Evolutionary conservation across 1,284 basidiomycete species (phyloP).

Genomic region (Trichosporon inkin): DNA sequence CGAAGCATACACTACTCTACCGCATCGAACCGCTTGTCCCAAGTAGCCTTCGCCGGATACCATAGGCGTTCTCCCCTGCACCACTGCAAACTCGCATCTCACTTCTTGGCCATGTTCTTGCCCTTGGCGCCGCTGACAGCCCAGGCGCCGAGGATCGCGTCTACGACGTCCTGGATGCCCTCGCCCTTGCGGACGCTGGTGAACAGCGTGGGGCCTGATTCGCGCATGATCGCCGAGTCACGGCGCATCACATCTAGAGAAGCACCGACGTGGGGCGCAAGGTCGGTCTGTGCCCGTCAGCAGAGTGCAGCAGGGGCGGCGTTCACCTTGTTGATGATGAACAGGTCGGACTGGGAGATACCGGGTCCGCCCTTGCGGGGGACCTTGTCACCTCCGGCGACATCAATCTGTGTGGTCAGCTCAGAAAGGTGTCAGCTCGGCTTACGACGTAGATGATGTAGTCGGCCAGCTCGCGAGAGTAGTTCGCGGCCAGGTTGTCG

Average conservation of each 20-base stretch:
- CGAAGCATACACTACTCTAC: too few relatives aligned
- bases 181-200: constrained; percentile 74
- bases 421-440: not conserved
- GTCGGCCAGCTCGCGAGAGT: constrained; percentile 91
- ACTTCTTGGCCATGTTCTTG: constrained; percentile 28
- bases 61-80: too few relatives aligned
- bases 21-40: too few relatives aligned
- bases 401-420: constrained; percentile 52
- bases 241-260: constrained; percentile 92
- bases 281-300: constrained; percentile 63
- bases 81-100: not conserved
- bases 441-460: constrained; percentile 92
- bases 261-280: constrained; percentile 87
- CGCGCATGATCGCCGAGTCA: constrained; percentile 88
- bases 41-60: too few relatives aligned
- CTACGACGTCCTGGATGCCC: constrained; percentile 77
- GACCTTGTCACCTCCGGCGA: constrained; percentile 91
- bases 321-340: constrained; percentile 88
- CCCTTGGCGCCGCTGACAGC: constrained; percentile 55
- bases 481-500: constrained; percentile 95
- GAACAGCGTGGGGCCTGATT: constrained; percentile 89
- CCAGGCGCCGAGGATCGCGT: constrained; percentile 83
- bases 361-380: constrained; percentile 96
- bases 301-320: not conserved
- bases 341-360: constrained; percentile 82